These are phyloP conservation scores for Neurospora hispaniola DNA, from an alignment of 495 filamentous ascomycete species.

Conservation along the genomic window DNA sequence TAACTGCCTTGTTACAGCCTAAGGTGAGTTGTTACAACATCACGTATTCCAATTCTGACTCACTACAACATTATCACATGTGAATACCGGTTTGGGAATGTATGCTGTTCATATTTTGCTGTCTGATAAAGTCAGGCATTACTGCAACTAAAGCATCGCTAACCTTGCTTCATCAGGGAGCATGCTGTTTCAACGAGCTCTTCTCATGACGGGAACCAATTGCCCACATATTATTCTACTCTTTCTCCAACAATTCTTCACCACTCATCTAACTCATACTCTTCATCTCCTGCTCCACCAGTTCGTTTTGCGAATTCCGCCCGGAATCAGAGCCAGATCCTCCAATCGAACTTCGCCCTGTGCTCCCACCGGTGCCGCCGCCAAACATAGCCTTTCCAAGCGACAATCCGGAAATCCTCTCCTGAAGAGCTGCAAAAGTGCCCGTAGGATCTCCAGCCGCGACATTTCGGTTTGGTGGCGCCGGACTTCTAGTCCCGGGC, in stretches of 20 bases:
- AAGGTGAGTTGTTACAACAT: neutral
- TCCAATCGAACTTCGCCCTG: constrained; percentile 5
- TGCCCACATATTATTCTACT: neutral
- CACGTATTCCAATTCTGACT: neutral
- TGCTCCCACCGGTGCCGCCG: constrained; percentile 3
- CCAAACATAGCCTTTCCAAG: constrained; percentile 26
- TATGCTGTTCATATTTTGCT: neutral
- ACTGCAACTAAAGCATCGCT: neutral
- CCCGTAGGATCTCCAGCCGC: constrained; percentile 30
- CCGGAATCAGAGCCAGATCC: neutral
- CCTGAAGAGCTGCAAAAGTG: constrained; percentile 32
- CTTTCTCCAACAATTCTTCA: neutral
- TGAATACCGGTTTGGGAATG: neutral
- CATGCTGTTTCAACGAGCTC: neutral
- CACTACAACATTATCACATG: neutral
- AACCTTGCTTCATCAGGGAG: neutral
- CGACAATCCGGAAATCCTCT: constrained; percentile 37
- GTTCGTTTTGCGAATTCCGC: constrained; percentile 2
- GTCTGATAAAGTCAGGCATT: neutral
- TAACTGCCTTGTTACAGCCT: neutral
- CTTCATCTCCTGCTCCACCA: constrained; percentile 22
- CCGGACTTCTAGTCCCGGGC: constrained; percentile 19
- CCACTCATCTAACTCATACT: constrained; percentile 15
- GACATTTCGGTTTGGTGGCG: constrained; percentile 28
- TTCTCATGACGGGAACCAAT: neutral